Evolutionary conservation across 2,329 filamentous ascomycete species (phyloP).

Genomic region (Phyllosticta citriasiana): DNA sequence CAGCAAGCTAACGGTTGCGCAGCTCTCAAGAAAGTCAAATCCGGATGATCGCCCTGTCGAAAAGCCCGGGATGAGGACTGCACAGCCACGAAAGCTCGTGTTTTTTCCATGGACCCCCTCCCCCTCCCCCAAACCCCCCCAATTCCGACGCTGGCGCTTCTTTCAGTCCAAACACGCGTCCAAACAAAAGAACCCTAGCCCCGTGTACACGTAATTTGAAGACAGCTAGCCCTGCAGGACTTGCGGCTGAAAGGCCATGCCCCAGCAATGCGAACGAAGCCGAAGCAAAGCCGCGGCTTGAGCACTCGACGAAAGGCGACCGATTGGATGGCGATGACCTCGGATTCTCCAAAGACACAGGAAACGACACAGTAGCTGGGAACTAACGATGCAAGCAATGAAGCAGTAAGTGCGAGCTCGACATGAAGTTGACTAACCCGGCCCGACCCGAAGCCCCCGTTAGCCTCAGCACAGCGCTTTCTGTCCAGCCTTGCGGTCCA

Average conservation of each 20-base stretch:
- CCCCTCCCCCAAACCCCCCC: background rate
- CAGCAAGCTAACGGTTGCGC: background rate
- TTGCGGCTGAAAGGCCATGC: background rate
- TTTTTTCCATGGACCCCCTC: background rate
- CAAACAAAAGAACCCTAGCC: background rate
- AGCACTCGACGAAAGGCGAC: background rate
- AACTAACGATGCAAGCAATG: background rate
- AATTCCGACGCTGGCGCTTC: background rate
- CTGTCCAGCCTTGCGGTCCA: background rate
- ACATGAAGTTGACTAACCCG: background rate
- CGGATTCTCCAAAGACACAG: background rate
- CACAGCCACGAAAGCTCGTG: background rate
- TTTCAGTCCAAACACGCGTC: background rate
- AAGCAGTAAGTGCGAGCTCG: background rate
- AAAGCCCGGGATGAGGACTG: slow-evolving; percentile 4
- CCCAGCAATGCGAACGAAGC: background rate
- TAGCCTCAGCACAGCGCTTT: background rate
- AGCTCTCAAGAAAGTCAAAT: slow-evolving; percentile 9
- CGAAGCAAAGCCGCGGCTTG: background rate
- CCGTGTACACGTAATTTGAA: background rate
- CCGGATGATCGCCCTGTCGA: slow-evolving; percentile 2
- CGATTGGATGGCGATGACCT: background rate
- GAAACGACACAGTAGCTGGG: background rate
- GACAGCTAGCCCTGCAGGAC: background rate
- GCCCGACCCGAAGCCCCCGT: background rate